phyloP scores from a whole-genome alignment of 345 rosid species.

The Alliaria petiolata region DNA sequence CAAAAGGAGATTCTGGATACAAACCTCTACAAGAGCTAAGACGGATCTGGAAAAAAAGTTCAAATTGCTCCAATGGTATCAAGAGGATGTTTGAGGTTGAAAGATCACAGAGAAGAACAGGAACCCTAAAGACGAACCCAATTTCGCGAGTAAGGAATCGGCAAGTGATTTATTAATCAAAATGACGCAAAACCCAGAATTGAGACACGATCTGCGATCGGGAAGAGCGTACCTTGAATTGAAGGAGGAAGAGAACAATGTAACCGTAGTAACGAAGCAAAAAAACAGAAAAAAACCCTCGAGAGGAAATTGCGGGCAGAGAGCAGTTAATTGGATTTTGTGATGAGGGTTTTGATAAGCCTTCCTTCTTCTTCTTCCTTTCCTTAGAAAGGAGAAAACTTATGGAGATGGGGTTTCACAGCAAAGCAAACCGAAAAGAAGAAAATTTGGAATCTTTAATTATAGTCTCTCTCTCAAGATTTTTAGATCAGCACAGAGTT shows the following conservation, averaged over 20 bases:
- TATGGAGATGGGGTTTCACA: slow-evolving; percentile 6
- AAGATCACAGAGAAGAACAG: neutral
- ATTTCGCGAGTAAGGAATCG: neutral
- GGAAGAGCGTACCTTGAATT: slow-evolving; percentile 15
- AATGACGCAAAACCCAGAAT: slow-evolving; percentile 6
- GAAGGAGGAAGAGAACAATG: slow-evolving; percentile 2
- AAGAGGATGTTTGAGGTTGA: neutral
- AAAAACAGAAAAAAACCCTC: slow-evolving; percentile 1
- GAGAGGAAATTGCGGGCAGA: neutral
- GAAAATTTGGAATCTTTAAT: neutral
- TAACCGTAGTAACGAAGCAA: slow-evolving; percentile 22
- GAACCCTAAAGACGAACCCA: slow-evolving; percentile 11
- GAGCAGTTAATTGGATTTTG: neutral
- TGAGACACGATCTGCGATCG: slow-evolving; percentile 12
- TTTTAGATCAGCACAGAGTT: slow-evolving; percentile 20
- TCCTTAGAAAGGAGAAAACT: slow-evolving; percentile 6
- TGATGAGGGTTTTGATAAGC: slow-evolving; percentile 27
- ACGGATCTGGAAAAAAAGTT: slow-evolving; percentile 14
- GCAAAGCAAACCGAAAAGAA: slow-evolving; percentile 4
- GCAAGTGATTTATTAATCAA: neutral
- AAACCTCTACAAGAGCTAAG: slow-evolving; percentile 24
- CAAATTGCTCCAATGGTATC: neutral
- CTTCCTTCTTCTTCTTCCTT: neutral
- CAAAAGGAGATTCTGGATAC: neutral
- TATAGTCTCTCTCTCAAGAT: neutral